A percentile compares a stretch with the other conserved stretches of the same genome.
These are phyloP conservation scores for Plasmodium ovale DNA, from an alignment of 169 alveolate genomes.

Conservation along the genomic window DNA sequence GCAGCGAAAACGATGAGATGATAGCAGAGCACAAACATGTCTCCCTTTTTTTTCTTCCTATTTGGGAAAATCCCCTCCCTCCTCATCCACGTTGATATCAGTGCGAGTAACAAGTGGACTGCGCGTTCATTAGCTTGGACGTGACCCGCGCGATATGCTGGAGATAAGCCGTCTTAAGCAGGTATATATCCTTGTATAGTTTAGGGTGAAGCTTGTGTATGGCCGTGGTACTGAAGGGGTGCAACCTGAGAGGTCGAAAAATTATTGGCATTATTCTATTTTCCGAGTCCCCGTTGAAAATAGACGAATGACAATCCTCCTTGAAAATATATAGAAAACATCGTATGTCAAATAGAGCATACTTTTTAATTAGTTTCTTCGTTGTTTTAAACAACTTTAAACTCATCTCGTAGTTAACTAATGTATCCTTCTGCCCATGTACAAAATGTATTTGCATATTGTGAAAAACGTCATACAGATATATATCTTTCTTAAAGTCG, in stretches of 20 bases:
- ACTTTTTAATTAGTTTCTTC: constrained; percentile 29
- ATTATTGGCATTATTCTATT: constrained; percentile 59
- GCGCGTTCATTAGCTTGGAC: constrained; percentile 9
- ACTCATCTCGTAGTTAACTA: constrained; percentile 70
- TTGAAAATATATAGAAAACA: constrained; percentile 37
- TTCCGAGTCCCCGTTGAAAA: constrained; percentile 59
- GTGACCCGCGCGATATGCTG: constrained; percentile 18
- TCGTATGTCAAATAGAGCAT: constrained; percentile 31
- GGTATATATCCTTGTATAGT: constrained; percentile 57
- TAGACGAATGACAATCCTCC: constrained; percentile 68
- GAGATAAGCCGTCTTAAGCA: constrained; percentile 49
- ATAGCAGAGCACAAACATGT: no score
- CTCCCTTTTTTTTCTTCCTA: no score
- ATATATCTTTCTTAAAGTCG: constrained; percentile 44
- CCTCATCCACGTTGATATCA: no score
- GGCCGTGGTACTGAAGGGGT: constrained; percentile 66
- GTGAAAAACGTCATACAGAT: constrained; percentile 26
- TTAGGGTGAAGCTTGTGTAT: constrained; percentile 51
- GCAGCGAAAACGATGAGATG: no score
- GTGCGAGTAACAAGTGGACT: no score
- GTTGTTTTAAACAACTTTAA: constrained; percentile 33
- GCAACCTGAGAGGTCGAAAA: constrained; percentile 59
- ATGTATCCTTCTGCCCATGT: constrained; percentile 69
- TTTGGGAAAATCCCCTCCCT: no score
- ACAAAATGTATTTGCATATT: constrained; percentile 62